A percentile compares a stretch with the other conserved stretches of the same genome.
Evolutionary conservation across 2,329 filamentous ascomycete genomes (phyloP).

Genomic region (Geoglossum cookeanum): DNA sequence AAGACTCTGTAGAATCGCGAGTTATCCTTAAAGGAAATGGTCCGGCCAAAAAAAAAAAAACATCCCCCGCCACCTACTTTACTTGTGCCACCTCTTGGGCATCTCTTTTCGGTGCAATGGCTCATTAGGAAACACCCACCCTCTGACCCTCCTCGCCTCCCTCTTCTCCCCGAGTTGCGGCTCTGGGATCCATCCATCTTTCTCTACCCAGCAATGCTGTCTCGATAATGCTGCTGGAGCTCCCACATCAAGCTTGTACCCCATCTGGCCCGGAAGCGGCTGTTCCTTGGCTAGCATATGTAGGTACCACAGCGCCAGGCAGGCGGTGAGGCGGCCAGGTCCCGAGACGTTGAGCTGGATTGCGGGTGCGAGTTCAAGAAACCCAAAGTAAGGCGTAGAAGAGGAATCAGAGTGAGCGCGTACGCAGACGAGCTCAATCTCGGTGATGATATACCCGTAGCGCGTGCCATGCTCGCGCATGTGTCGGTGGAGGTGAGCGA

Average conservation of each 20-base stretch:
- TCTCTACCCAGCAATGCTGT: constrained; percentile 32
- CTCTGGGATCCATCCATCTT: constrained; percentile 44
- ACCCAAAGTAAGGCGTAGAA: constrained; percentile 63
- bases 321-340: constrained; percentile 30
- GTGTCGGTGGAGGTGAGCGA: constrained; percentile 69
- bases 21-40: no score
- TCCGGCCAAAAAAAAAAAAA: not conserved
- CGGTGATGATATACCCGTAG: constrained; percentile 91
- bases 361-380: constrained; percentile 50
- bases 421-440: constrained; percentile 84
- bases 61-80: constrained; percentile 8
- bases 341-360: constrained; percentile 22
- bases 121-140: constrained; percentile 44
- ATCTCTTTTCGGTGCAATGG: constrained; percentile 36
- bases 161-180: constrained; percentile 38
- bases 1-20: no score
- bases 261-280: constrained; percentile 35
- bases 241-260: constrained; percentile 41
- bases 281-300: constrained; percentile 45
- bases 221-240: constrained; percentile 36
- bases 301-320: constrained; percentile 42
- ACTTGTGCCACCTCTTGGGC: not conserved
- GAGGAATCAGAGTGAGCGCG: constrained; percentile 48
- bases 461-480: constrained; percentile 89
- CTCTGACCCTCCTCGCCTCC: constrained; percentile 37